Conservation (phyloP, 1,284 basidiomycete species). For the Polyporus tsugae region DNA sequence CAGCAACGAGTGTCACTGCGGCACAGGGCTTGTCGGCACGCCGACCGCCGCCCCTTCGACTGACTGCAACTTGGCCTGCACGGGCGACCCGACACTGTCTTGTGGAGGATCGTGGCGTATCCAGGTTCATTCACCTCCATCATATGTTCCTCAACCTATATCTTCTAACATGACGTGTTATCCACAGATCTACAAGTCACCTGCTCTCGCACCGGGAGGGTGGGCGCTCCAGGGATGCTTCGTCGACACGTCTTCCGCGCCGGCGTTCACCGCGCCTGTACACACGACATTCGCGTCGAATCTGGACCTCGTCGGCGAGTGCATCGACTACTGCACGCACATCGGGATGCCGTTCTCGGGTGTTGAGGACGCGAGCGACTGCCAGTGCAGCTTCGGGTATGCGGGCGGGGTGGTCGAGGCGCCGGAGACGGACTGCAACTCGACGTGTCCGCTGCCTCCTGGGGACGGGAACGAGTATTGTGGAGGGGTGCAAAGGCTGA, state of each 20-base stretch:
- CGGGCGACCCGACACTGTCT: constrained; percentile 25
- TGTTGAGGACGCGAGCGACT: constrained; percentile 26
- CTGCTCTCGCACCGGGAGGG: constrained; percentile 25
- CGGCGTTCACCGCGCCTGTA: constrained; percentile 22
- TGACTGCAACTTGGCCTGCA: constrained; percentile 35
- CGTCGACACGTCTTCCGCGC: constrained; percentile 21
- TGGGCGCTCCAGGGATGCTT: constrained; percentile 24
- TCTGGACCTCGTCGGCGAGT: constrained; percentile 23
- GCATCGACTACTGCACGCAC: constrained; percentile 25
- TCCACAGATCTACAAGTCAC: constrained; percentile 28
- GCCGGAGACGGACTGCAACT: constrained; percentile 19
- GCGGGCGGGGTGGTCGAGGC: constrained; percentile 14
- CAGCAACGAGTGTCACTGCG: constrained; percentile 38
- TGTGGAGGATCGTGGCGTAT: constrained; percentile 35
- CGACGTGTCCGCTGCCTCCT: constrained; percentile 24
- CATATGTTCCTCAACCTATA: background rate
- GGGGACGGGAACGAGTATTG: constrained; percentile 23
- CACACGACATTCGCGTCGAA: constrained; percentile 23
- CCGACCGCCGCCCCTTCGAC: constrained; percentile 19
- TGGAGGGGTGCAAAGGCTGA: constrained; percentile 23
- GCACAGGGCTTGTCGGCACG: constrained; percentile 27
- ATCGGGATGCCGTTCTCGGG: constrained; percentile 24
- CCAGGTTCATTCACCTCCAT: constrained; percentile 16
- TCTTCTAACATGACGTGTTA: background rate
- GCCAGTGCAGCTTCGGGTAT: constrained; percentile 27